phyloP scores from a whole-genome alignment of 345 rosid genomes.

The Populus simonii region DNA sequence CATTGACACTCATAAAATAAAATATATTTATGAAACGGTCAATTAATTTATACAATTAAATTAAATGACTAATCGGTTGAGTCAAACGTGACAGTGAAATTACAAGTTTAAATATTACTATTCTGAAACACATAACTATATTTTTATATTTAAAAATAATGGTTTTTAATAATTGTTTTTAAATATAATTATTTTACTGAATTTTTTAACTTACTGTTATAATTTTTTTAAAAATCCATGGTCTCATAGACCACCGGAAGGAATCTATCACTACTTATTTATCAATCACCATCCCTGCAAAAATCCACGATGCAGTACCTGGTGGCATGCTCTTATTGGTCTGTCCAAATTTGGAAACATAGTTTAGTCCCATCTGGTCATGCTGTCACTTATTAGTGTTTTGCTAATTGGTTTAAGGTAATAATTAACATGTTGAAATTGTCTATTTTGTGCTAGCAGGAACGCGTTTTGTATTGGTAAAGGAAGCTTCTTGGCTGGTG shows the following conservation, averaged over 20 bases:
- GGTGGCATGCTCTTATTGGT: background rate
- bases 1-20: no score
- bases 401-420: background rate
- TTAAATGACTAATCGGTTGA: no score
- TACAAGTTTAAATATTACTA: no score
- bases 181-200: no score
- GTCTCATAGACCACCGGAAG: background rate
- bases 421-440: background rate
- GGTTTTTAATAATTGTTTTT: no score
- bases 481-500: conserved; percentile 8
- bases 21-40: no score
- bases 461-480: conserved; percentile 5
- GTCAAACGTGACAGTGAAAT: no score
- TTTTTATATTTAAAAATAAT: no score
- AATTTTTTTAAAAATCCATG: no score
- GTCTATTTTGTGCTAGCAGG: background rate
- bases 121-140: no score
- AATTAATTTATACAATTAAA: no score
- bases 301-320: background rate
- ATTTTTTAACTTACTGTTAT: no score
- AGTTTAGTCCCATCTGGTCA: background rate
- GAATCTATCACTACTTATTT: background rate
- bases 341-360: background rate
- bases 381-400: background rate
- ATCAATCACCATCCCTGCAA: background rate